Evolutionary conservation across 768 basidiomycete genomes (phyloP).

Genomic region (Tremella mesenterica): DNA sequence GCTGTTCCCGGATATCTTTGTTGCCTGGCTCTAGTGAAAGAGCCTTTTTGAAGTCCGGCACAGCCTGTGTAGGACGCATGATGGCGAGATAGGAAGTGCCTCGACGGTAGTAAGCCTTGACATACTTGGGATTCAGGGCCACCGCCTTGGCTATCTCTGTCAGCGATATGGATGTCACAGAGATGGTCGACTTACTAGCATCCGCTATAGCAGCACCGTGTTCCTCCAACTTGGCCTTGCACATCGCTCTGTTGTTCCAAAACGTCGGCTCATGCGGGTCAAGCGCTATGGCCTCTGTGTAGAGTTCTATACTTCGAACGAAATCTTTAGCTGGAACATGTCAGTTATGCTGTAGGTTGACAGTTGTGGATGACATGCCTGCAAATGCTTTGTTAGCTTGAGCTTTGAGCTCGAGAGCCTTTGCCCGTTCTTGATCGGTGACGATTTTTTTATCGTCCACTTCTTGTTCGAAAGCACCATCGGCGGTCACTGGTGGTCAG

Average conservation of each 20-base stretch:
- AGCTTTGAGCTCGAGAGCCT: conserved; percentile 65
- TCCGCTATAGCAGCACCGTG: conserved; percentile 85
- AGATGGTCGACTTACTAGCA: conserved; percentile 55
- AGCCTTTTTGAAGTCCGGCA: conserved; percentile 79
- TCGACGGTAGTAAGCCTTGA: conserved; percentile 63
- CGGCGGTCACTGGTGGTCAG: conserved; percentile 21
- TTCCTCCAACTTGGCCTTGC: conserved; percentile 83
- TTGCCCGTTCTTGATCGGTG: conserved; percentile 61
- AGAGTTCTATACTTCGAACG: conserved; percentile 63
- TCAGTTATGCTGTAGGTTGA: conserved; percentile 5
- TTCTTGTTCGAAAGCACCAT: conserved; percentile 35
- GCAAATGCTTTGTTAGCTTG: conserved; percentile 81
- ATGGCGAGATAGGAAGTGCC: conserved; percentile 86
- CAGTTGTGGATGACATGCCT: conserved; percentile 8
- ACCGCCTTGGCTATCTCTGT: conserved; percentile 64
- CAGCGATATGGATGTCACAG: neutral
- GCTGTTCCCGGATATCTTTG: conserved; percentile 64
- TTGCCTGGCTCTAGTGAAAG: conserved; percentile 78
- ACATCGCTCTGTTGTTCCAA: conserved; percentile 90
- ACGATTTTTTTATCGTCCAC: conserved; percentile 45
- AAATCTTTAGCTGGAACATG: conserved; percentile 58
- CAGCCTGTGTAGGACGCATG: conserved; percentile 73
- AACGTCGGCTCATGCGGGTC: conserved; percentile 82
- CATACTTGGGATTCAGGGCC: conserved; percentile 75
- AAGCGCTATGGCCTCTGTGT: conserved; percentile 72